Conservation (phyloP, 352 stramenopile species). For the Globisporangium spinosum region DNA sequence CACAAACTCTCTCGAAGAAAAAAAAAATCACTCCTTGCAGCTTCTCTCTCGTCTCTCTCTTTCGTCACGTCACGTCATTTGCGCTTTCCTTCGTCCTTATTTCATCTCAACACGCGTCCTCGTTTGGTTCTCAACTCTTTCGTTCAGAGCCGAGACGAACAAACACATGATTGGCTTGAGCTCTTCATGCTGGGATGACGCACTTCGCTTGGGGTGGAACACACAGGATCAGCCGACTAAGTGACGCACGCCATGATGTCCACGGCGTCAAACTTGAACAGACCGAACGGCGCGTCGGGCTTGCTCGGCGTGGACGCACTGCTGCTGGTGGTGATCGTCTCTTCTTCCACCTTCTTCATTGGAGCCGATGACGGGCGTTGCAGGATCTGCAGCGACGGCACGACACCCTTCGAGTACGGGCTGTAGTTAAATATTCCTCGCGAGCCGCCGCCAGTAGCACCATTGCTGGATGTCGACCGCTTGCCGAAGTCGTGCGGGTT, state of each 20-base stretch:
- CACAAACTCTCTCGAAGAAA: conserved; percentile 12
- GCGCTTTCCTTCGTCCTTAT: neutral
- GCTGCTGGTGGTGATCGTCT: conserved; percentile 15
- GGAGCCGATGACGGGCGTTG: conserved; percentile 35
- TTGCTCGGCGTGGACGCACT: conserved; percentile 29
- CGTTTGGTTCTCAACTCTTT: neutral
- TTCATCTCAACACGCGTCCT: neutral
- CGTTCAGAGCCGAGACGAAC: neutral
- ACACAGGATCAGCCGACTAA: conserved; percentile 19
- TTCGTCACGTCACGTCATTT: neutral
- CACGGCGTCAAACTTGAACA: conserved; percentile 78
- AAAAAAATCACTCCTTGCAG: conserved; percentile 29
- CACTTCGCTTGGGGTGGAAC: neutral
- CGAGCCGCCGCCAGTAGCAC: conserved; percentile 7
- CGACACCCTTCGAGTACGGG: conserved; percentile 33
- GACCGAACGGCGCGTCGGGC: conserved; percentile 43
- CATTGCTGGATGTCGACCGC: conserved; percentile 14
- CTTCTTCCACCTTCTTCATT: conserved; percentile 50
- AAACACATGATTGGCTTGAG: neutral
- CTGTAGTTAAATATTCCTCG: conserved; percentile 54
- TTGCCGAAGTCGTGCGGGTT: conserved; percentile 95
- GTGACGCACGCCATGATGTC: conserved; percentile 89
- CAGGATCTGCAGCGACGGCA: conserved; percentile 41
- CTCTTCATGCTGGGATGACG: neutral
- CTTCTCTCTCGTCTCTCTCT: conserved; percentile 8